These are phyloP conservation scores for Symbiodinium pilosum DNA, from an alignment of 73 alveolate genomes.

Conservation along the genomic window DNA sequence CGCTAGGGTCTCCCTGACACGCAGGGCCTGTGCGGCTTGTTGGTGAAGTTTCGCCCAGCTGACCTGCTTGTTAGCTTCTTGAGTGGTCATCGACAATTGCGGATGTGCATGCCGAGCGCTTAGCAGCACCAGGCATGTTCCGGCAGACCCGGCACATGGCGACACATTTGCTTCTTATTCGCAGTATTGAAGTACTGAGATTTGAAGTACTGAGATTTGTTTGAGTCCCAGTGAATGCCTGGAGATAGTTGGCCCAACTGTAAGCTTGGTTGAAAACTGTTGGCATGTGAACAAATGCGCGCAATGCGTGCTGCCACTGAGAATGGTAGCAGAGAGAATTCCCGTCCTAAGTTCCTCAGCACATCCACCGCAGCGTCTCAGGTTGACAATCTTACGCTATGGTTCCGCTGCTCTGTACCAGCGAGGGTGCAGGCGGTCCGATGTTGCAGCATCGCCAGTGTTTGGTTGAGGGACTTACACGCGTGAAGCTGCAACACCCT, in stretches of 20 bases:
- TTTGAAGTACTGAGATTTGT: no score
- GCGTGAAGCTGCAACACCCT: no score
- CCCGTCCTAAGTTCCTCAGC: no score
- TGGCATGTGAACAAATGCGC: no score
- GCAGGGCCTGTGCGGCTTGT: not conserved
- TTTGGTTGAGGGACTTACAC: no score
- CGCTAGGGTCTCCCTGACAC: not conserved
- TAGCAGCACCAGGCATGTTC: conserved; percentile 45
- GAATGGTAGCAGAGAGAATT: no score
- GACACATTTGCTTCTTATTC: conserved; percentile 32
- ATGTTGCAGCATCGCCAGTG: not conserved
- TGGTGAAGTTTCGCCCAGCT: not conserved
- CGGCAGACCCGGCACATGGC: conserved; percentile 31
- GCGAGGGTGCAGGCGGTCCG: conserved; percentile 66
- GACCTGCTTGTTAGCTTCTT: not conserved
- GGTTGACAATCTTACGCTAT: conserved; percentile 57
- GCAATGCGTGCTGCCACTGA: no score
- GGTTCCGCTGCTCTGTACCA: conserved; percentile 87
- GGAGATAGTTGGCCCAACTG: no score
- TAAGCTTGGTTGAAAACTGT: no score
- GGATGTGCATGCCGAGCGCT: not conserved
- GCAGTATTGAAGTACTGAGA: no score
- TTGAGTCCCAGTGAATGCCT: no score
- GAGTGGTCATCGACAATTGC: not conserved
- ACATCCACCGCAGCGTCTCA: not conserved